phyloP scores from a whole-genome alignment of 371 early-diverging fungal species.

The Mucor circinelloides region DNA sequence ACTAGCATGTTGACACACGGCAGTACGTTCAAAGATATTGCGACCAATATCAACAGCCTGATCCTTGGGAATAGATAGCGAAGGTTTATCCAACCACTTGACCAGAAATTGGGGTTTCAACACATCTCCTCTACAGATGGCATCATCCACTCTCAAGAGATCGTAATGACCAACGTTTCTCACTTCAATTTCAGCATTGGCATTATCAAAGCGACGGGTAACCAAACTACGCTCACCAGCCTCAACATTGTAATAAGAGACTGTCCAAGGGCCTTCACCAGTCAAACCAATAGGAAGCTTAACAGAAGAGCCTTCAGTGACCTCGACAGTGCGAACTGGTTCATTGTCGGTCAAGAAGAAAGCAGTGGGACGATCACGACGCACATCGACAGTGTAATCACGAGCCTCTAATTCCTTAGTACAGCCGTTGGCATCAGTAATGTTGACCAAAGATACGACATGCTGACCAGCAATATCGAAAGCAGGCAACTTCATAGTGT shows the following conservation, averaged over 20 bases:
- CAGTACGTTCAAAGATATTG: conserved; percentile 36
- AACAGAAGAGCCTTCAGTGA: conserved; percentile 38
- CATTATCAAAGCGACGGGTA: conserved; percentile 30
- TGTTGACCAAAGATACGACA: conserved; percentile 47
- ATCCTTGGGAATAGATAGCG: conserved; percentile 33
- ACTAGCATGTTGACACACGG: conserved; percentile 47
- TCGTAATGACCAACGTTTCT: conserved; percentile 43
- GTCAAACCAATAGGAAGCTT: conserved; percentile 44
- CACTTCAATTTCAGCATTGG: conserved; percentile 48
- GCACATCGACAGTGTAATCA: conserved; percentile 50
- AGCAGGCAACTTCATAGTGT: conserved; percentile 40
- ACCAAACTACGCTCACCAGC: conserved; percentile 17
- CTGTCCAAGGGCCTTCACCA: conserved; percentile 52
- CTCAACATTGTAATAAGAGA: conserved; percentile 42
- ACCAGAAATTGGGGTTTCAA: conserved; percentile 35
- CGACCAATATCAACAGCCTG: conserved; percentile 16
- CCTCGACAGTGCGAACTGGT: conserved; percentile 17
- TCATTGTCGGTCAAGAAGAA: conserved; percentile 37
- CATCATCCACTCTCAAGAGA: conserved; percentile 45
- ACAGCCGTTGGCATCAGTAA: conserved; percentile 48
- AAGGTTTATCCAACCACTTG: conserved; percentile 45
- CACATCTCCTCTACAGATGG: conserved; percentile 49
- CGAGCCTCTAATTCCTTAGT: conserved; percentile 45
- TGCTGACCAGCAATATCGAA: conserved; percentile 42
- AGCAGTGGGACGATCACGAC: conserved; percentile 52